phyloP scores from a whole-genome alignment of 208 protist genomes.

The Crithidia brevicula region DNA sequence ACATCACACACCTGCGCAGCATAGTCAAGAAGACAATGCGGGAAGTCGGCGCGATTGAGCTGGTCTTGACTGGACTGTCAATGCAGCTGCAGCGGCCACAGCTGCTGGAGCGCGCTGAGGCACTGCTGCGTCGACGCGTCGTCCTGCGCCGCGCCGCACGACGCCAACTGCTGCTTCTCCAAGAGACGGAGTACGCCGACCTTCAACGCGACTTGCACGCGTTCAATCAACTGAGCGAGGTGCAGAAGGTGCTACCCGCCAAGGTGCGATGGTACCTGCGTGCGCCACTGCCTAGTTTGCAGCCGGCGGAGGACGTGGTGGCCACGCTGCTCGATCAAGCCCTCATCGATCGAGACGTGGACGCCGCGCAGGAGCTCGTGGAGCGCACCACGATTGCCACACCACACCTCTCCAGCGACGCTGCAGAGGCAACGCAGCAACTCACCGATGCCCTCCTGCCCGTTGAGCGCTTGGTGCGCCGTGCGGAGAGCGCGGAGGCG shows the following conservation, averaged over 20 bases:
- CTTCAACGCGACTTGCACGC: slow-evolving; percentile 23
- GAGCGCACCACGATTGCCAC: slow-evolving; percentile 14
- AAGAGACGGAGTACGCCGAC: slow-evolving; percentile 29
- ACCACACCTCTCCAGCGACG: background rate
- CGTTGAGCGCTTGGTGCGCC: slow-evolving; percentile 12
- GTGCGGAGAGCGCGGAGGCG: slow-evolving; percentile 16
- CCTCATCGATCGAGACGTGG: slow-evolving; percentile 33
- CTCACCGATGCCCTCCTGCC: slow-evolving; percentile 22
- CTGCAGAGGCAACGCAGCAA: slow-evolving; percentile 13
- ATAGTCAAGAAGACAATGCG: slow-evolving; percentile 21
- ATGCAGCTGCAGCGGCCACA: slow-evolving; percentile 17
- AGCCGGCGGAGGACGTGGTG: slow-evolving; percentile 23
- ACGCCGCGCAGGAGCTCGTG: slow-evolving; percentile 31
- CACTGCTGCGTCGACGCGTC: slow-evolving; percentile 30
- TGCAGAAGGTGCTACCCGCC: slow-evolving; percentile 26
- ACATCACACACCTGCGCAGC: slow-evolving; percentile 29
- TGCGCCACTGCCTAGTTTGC: slow-evolving; percentile 15
- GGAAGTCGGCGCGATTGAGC: slow-evolving; percentile 22
- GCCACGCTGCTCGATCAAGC: slow-evolving; percentile 36
- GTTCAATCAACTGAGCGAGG: slow-evolving; percentile 23
- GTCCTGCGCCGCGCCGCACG: slow-evolving; percentile 25
- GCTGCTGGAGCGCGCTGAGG: slow-evolving; percentile 24
- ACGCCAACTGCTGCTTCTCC: slow-evolving; percentile 27
- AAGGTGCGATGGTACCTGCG: slow-evolving; percentile 33
- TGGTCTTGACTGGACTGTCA: slow-evolving; percentile 23